phyloP scores from a whole-genome alignment of 257 asterid genomes.

The Solanum corneliomulleri region DNA sequence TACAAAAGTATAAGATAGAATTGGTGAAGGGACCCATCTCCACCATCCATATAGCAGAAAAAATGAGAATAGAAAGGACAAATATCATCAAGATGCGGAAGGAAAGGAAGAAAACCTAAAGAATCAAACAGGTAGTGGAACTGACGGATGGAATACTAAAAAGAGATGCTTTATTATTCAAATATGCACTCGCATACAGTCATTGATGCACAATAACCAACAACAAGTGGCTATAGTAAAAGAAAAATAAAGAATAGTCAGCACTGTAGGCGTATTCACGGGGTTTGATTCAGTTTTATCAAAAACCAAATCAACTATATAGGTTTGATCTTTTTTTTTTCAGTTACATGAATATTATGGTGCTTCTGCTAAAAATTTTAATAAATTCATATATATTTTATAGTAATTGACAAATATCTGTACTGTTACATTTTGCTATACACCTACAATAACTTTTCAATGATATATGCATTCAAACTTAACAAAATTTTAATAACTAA shows the following conservation, averaged over 20 bases:
- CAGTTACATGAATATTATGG: background rate
- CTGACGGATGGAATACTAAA: background rate
- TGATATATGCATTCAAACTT: background rate
- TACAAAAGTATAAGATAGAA: background rate
- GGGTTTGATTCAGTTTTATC: background rate
- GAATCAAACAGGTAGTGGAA: conserved; percentile 28
- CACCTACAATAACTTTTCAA: background rate
- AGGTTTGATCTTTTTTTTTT: background rate
- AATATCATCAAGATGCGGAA: background rate
- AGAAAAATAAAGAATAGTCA: background rate
- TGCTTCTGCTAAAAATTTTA: background rate
- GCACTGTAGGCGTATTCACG: background rate
- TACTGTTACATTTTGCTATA: background rate
- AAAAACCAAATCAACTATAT: background rate
- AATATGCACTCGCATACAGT: background rate
- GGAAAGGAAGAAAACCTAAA: background rate
- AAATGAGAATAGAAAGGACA: background rate
- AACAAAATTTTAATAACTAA: background rate
- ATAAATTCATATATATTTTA: background rate
- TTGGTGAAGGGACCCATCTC: background rate
- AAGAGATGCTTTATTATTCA: conserved; percentile 3
- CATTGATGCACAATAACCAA: background rate
- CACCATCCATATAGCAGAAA: conserved; percentile 10
- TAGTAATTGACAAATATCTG: background rate
- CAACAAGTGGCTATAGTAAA: background rate